Percentiles rank a stretch among this genome's conserved stretches.
These are phyloP conservation scores for Talaromyces sp. DNA, from an alignment of 2,329 filamentous ascomycete genomes.

Conservation along the genomic window DNA sequence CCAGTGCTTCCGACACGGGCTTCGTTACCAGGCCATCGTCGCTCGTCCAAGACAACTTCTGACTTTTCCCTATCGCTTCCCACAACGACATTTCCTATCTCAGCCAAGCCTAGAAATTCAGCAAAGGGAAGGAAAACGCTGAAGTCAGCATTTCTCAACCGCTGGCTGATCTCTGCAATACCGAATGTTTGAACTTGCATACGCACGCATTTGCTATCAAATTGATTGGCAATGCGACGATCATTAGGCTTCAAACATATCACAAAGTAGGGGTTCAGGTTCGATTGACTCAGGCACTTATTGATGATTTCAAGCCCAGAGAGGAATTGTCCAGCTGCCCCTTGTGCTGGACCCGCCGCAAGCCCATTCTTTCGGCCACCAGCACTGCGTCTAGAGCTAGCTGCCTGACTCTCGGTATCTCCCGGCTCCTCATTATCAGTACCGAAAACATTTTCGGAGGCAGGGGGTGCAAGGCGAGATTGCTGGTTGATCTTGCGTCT, in stretches of 20 bases:
- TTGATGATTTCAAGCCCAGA: conserved; percentile 87
- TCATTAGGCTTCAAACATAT: conserved; percentile 98
- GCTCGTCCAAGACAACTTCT: conserved; percentile 87
- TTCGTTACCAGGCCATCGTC: conserved; percentile 90
- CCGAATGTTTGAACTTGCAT: conserved; percentile 93
- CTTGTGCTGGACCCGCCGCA: conserved; percentile 61
- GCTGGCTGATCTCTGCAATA: conserved; percentile 94
- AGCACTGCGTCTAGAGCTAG: conserved; percentile 30
- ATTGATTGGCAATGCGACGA: conserved; percentile 94
- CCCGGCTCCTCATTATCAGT: conserved; percentile 44
- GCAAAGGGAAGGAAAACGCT: conserved; percentile 93
- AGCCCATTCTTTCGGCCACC: conserved; percentile 43
- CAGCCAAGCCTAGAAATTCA: conserved; percentile 88
- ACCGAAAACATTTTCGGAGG: conserved; percentile 23
- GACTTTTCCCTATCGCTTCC: conserved; percentile 91
- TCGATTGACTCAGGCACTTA: conserved; percentile 77
- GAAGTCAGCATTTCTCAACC: conserved; percentile 90
- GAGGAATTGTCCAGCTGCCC: conserved; percentile 89
- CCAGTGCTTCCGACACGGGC: conserved; percentile 88
- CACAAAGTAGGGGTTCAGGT: conserved; percentile 92
- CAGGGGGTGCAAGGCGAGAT: conserved; percentile 43
- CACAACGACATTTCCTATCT: conserved; percentile 80
- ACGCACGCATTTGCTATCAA: conserved; percentile 97
- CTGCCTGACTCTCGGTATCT: conserved; percentile 40
- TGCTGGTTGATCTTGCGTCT: conserved; percentile 69